Conservation (phyloP, 2,329 filamentous ascomycete genomes). For the Fusarium virguliforme region DNA sequence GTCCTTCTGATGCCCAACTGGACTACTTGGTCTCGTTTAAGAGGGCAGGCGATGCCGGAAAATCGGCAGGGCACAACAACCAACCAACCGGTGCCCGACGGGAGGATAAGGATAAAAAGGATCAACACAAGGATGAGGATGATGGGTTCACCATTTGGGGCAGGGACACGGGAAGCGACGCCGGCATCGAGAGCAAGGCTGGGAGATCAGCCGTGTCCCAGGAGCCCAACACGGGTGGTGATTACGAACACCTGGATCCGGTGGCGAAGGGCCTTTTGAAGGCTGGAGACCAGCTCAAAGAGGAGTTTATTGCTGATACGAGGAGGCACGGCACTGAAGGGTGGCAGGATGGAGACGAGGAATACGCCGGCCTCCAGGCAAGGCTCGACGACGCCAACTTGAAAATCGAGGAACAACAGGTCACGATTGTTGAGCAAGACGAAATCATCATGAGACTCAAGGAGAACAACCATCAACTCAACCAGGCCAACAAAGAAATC, state of each 20-base stretch:
- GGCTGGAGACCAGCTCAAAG: slow-evolving; percentile 4
- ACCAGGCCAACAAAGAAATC: no score
- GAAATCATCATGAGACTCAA: background rate
- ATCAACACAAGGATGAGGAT: no score
- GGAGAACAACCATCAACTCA: no score
- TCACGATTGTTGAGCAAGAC: background rate
- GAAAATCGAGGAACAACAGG: background rate
- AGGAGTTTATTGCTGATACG: slow-evolving; percentile 7
- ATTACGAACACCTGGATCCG: background rate
- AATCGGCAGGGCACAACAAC: no score
- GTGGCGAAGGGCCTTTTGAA: slow-evolving; percentile 15
- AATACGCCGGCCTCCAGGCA: background rate
- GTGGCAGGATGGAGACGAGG: slow-evolving; percentile 9
- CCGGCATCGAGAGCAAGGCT: background rate
- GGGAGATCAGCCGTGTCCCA: no score
- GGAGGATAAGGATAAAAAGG: no score
- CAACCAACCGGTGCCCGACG: no score
- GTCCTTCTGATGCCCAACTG: no score
- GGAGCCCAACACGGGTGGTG: background rate
- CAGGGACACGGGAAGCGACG: background rate
- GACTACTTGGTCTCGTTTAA: no score
- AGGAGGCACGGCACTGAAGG: background rate
- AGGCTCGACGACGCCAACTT: background rate
- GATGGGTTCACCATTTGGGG: background rate
- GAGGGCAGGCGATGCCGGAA: no score